phyloP scores from a whole-genome alignment of 2,329 filamentous ascomycete genomes.

The Emydomyces testavorans region DNA sequence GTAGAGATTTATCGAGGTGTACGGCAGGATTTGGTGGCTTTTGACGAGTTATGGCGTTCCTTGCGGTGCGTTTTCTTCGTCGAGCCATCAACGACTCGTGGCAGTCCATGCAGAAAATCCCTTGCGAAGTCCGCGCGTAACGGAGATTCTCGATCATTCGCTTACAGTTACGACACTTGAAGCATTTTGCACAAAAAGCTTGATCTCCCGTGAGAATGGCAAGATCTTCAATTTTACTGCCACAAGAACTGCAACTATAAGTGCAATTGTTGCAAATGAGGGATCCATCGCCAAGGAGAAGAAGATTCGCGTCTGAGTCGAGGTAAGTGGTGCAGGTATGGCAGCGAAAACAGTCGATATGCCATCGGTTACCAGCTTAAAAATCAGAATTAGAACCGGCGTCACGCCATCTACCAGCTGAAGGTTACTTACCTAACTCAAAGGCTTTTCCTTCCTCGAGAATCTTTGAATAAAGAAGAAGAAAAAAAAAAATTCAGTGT shows the following conservation, averaged over 20 bases:
- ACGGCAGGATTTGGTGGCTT: slow-evolving; percentile 30
- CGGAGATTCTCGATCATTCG: slow-evolving; percentile 95
- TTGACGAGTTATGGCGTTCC: slow-evolving; percentile 21
- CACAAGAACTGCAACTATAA: slow-evolving; percentile 93
- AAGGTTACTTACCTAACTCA: slow-evolving; percentile 65
- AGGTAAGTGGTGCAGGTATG: slow-evolving; percentile 90
- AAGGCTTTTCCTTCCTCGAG: slow-evolving; percentile 98
- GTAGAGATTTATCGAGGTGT: slow-evolving; percentile 82
- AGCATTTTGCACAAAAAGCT: slow-evolving; percentile 94
- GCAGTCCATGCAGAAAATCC: slow-evolving; percentile 98
- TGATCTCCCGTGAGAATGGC: slow-evolving; percentile 96
- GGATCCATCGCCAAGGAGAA: slow-evolving; percentile 92
- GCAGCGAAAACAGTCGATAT: slow-evolving; percentile 97
- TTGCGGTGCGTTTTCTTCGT: slow-evolving; percentile 54
- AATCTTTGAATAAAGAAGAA: slow-evolving; percentile 48
- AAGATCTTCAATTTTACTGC: slow-evolving; percentile 95
- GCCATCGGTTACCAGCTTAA: slow-evolving; percentile 88
- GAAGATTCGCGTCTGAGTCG: slow-evolving; percentile 93
- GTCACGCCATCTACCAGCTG: too few species aligned
- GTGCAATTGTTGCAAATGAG: slow-evolving; percentile 99
- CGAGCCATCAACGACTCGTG: slow-evolving; percentile 95
- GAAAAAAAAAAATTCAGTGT: slow-evolving; percentile 10
- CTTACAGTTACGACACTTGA: slow-evolving; percentile 96
- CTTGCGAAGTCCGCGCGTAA: slow-evolving; percentile 94
- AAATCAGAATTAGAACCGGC: too few species aligned